Percentiles rank a stretch among this genome's conserved stretches.
These are phyloP conservation scores for Arachis hypogaea DNA, from an alignment of 306 rosid genomes.

Conservation along the genomic window DNA sequence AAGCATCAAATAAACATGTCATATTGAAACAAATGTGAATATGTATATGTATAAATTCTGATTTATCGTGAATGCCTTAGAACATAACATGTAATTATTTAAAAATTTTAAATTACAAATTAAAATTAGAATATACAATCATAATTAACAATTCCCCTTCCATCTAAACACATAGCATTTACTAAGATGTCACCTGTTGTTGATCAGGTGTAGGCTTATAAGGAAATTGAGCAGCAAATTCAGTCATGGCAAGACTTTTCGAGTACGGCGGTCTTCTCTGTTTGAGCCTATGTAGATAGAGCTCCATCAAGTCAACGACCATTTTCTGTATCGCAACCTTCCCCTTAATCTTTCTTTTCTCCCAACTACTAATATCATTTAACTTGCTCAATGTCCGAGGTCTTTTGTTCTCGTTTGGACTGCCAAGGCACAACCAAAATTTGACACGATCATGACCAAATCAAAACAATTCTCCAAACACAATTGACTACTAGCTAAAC, in stretches of 20 bases:
- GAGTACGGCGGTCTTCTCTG: constrained; percentile 87
- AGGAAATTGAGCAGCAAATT: constrained; percentile 70
- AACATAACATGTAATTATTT: neutral
- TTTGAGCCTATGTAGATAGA: constrained; percentile 85
- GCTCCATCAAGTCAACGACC: constrained; percentile 98
- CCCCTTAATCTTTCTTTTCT: constrained; percentile 79
- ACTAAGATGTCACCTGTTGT: constrained; percentile 55
- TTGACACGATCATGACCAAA: neutral
- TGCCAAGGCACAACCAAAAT: constrained; percentile 46
- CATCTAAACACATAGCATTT: constrained; percentile 11
- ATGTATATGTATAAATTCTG: neutral
- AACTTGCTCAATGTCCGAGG: constrained; percentile 86
- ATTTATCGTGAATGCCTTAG: constrained; percentile 1
- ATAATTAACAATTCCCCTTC: constrained; percentile 5
- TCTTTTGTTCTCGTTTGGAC: constrained; percentile 81
- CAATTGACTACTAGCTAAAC: neutral
- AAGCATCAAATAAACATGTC: constrained; percentile 31
- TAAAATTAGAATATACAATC: constrained; percentile 25
- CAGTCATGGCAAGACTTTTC: constrained; percentile 48
- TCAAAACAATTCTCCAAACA: neutral
- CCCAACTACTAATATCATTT: constrained; percentile 77
- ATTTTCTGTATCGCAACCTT: constrained; percentile 94
- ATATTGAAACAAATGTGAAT: neutral
- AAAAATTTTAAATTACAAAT: constrained; percentile 4
- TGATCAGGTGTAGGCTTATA: constrained; percentile 90